These are phyloP conservation scores for Tylopilus sp. DNA, from an alignment of 1,284 basidiomycete species.

Conservation along the genomic window DNA sequence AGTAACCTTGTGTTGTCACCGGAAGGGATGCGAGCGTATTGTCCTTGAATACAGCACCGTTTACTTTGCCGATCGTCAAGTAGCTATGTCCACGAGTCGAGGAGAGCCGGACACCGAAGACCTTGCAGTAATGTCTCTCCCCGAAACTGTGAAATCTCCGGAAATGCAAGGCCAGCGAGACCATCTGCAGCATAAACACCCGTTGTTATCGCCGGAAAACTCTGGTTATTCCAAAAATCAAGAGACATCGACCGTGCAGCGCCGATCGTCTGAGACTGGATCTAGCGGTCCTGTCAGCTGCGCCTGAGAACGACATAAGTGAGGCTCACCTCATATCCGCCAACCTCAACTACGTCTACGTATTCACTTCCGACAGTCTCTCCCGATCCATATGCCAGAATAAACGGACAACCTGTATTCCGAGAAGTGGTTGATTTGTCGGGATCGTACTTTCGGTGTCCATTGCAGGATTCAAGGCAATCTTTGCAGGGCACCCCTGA, in stretches of 20 bases:
- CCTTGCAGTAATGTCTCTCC: slow-evolving; percentile 46
- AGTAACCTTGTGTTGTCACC: slow-evolving; percentile 30
- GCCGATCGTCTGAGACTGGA: slow-evolving; percentile 49
- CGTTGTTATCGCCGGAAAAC: neutral
- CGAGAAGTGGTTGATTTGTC: slow-evolving; percentile 35
- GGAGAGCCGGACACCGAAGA: slow-evolving; percentile 66
- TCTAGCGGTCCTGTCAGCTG: slow-evolving; percentile 34
- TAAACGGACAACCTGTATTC: slow-evolving; percentile 22
- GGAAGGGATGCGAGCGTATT: slow-evolving; percentile 45
- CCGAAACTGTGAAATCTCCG: slow-evolving; percentile 47
- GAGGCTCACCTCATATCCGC: slow-evolving; percentile 26
- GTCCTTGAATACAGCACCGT: slow-evolving; percentile 42
- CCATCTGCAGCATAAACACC: slow-evolving; percentile 55
- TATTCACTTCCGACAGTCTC: slow-evolving; percentile 31
- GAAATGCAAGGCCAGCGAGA: slow-evolving; percentile 57
- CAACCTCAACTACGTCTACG: slow-evolving; percentile 35
- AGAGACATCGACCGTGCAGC: slow-evolving; percentile 49
- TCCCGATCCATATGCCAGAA: slow-evolving; percentile 47
- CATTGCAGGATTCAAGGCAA: slow-evolving; percentile 45
- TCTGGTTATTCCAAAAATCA: slow-evolving; percentile 41
- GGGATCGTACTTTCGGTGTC: slow-evolving; percentile 45
- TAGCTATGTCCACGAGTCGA: slow-evolving; percentile 47
- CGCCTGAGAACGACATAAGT: neutral
- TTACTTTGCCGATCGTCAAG: slow-evolving; percentile 64
- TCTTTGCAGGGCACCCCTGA: slow-evolving; percentile 49